These are phyloP conservation scores for Acrocalymma vagum DNA, from an alignment of 2,329 filamentous ascomycete species.

Conservation along the genomic window DNA sequence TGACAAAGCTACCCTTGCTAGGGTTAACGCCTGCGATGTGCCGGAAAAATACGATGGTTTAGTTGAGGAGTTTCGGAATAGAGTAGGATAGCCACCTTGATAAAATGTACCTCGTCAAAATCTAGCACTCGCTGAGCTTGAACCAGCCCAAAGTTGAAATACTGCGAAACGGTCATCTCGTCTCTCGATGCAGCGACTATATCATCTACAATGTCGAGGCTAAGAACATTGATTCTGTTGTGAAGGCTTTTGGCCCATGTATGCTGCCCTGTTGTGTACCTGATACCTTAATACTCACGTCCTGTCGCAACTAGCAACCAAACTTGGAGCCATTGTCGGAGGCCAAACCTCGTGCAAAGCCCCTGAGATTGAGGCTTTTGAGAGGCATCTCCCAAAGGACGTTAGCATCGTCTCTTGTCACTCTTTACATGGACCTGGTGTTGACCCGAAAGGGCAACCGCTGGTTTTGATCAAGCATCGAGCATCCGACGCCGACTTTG, in stretches of 20 bases:
- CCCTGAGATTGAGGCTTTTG: slow-evolving; percentile 93
- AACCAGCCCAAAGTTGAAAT: slow-evolving; percentile 82
- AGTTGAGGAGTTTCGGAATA: slow-evolving; percentile 81
- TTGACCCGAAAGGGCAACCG: slow-evolving; percentile 88
- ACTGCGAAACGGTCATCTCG: slow-evolving; percentile 91
- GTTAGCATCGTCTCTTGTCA: slow-evolving; percentile 96
- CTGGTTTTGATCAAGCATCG: slow-evolving; percentile 95
- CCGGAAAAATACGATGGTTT: slow-evolving; percentile 87
- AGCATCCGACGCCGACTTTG: slow-evolving; percentile 77
- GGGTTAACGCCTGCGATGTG: slow-evolving; percentile 93
- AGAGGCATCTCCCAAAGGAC: slow-evolving; percentile 84
- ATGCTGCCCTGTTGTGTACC: slow-evolving; percentile 53
- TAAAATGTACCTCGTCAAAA: slow-evolving; percentile 48
- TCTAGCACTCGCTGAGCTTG: slow-evolving; percentile 54
- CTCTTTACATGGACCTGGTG: slow-evolving; percentile 91
- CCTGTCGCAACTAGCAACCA: slow-evolving; percentile 73
- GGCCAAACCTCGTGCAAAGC: slow-evolving; percentile 99
- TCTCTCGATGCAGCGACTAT: slow-evolving; percentile 95
- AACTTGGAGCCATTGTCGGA: slow-evolving; percentile 92
- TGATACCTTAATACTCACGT: slow-evolving; percentile 14
- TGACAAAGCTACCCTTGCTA: slow-evolving; percentile 55
- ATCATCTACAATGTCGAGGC: slow-evolving; percentile 99
- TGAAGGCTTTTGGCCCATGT: slow-evolving; percentile 92
- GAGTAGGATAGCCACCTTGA: slow-evolving; percentile 72
- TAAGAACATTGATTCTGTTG: slow-evolving; percentile 85